Evolutionary conservation across 2,329 filamentous ascomycete species (phyloP).

Genomic region (Aureobasidium sp.): DNA sequence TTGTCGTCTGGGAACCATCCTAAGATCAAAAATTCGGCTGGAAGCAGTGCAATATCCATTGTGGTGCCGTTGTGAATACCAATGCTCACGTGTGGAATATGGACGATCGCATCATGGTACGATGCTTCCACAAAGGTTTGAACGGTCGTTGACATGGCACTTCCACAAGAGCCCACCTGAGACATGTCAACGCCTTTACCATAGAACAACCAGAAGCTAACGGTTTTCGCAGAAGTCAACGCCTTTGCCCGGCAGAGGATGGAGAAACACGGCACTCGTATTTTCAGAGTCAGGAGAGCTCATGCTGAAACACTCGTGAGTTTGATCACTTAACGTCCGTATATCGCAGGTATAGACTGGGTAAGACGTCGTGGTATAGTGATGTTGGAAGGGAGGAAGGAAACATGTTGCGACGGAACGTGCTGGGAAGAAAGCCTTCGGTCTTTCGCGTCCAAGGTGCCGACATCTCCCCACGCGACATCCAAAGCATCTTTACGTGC

Average conservation of each 20-base stretch:
- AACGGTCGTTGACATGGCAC: neutral
- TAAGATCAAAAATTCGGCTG: too few species aligned
- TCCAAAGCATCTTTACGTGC: neutral
- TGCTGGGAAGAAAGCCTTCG: too few species aligned
- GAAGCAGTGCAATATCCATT: too few species aligned
- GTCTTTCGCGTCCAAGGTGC: neutral
- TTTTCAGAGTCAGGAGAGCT: neutral
- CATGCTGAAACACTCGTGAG: conserved; percentile 3
- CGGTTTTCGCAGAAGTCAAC: conserved; percentile 7
- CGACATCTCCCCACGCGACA: too few species aligned
- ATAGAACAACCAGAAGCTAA: neutral
- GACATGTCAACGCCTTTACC: conserved; percentile 9
- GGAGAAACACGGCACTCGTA: neutral
- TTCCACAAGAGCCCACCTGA: neutral
- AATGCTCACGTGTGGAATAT: neutral
- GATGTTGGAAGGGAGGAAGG: neutral
- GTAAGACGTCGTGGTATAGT: neutral
- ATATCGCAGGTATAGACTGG: neutral
- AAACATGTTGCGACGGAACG: neutral
- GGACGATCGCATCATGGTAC: too few species aligned
- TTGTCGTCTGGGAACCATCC: neutral
- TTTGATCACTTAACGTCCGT: neutral
- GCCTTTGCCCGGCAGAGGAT: neutral
- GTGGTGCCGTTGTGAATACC: neutral
- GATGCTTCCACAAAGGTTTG: too few species aligned